These are phyloP conservation scores for Spirogloea muscicola DNA, from an alignment of 139 green algal species.

Conservation along the genomic window DNA sequence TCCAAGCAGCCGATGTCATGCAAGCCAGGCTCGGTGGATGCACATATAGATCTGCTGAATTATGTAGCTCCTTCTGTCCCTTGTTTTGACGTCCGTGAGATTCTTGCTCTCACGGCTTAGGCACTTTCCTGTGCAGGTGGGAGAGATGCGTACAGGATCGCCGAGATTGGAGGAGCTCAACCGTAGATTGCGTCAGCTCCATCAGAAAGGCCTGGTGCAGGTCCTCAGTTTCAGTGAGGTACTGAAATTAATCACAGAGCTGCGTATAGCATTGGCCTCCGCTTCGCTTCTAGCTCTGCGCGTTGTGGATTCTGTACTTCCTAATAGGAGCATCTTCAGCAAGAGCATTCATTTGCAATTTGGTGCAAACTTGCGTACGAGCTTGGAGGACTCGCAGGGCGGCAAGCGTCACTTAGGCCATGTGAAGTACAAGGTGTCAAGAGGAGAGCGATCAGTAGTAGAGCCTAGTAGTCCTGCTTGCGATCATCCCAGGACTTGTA, in stretches of 20 bases:
- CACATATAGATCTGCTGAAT: too few relatives aligned
- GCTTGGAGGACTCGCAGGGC: neutral
- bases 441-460: too few relatives aligned
- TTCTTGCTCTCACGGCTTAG: too few relatives aligned
- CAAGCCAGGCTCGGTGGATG: too few relatives aligned
- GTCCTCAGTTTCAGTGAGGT: slow-evolving; percentile 41
- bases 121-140: slow-evolving; percentile 7
- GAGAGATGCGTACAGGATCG: slow-evolving; percentile 27
- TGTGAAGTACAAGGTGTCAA: slow-evolving; percentile 2
- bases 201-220: slow-evolving; percentile 29
- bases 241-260: neutral
- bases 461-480: neutral
- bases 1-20: too few relatives aligned
- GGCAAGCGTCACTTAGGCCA: neutral
- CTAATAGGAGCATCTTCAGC: neutral
- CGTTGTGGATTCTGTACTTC: neutral
- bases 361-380: neutral
- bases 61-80: too few relatives aligned
- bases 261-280: neutral
- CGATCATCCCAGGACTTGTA: neutral
- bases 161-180: slow-evolving; percentile 45
- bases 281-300: neutral
- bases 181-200: slow-evolving; percentile 14
- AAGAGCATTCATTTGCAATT: neutral
- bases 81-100: too few relatives aligned